Base-by-base conservation (phyloP, 768 basidiomycete species). In the Tricholoma sp. region DNA sequence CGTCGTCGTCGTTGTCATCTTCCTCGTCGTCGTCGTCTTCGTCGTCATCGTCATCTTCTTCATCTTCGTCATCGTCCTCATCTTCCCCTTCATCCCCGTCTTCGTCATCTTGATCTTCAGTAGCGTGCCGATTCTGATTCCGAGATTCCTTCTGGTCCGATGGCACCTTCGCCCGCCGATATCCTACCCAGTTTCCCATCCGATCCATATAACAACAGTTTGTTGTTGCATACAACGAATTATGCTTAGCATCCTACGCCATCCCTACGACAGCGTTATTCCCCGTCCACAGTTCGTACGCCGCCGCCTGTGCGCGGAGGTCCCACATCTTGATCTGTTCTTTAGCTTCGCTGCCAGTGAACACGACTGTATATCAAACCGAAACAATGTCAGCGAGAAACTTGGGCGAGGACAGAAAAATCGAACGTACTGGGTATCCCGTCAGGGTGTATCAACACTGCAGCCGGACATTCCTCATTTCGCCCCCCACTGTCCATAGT, bases 301-400 rank as follows among this genome's bases (percentile, higher is more conserved):
- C 65, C 5, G 64, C 49, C 12, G 59, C 60, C 12, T 61, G 64
- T 0, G 72, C 70, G 34, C 76, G 74, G 11, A 76, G 51, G 54
- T 80, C 76, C 76, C 76, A 79, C 32, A 76, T n/a, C 41, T 70
- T 71, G 60, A 79, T 70, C 8, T 66, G 59, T 54, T 78, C 68
- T 4, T 61, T 59, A 2, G 49, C 47, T 20, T 56, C 57, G 3
- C 65, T 56, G 1, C 70, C 74, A 0, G 72, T 68, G 57, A 77
- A 74, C 1, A 70, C 50, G 11, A 63, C 66, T 72, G 33, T 6
- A 11, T 51, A 17, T 36, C 39, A 41, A 41, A n/a, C n/a, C 20
- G 36, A 54, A 48, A 49, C 13, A 31, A 49, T 6, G 36, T n/a
- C 36, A 47, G 15, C 47, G 20, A 10, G 2, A 15, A n/a, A 9